Conservation (phyloP, 225 moss, liverwort and hornwort species). For the Pseudisothecium myosuroides region DNA sequence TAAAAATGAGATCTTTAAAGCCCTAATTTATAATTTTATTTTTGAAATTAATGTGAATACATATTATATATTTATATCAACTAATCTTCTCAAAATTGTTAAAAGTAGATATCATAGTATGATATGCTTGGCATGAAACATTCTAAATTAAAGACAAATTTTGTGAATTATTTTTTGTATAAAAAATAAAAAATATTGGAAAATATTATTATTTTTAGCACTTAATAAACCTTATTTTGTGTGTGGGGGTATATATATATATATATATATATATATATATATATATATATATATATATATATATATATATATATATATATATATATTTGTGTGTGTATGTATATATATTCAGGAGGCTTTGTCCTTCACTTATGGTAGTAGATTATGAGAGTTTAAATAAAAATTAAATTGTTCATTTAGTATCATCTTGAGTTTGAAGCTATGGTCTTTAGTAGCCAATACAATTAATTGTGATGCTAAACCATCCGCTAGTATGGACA, state of each 20-base stretch:
- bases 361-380: accelerated
- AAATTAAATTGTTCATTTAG: not conserved
- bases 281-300: no score
- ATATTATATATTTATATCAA: not conserved
- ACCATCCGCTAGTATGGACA: not conserved
- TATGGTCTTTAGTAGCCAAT: not conserved
- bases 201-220: not conserved
- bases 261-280: no score
- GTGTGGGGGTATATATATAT: no score
- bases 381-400: not conserved
- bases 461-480: not conserved
- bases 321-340: no score
- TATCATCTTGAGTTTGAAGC: not conserved
- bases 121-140: not conserved
- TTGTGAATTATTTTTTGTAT: not conserved
- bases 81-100: not conserved
- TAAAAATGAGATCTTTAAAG: not conserved
- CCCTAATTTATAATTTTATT: not conserved
- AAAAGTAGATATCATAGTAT: not conserved
- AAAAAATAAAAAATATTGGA: not conserved
- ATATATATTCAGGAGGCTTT: not conserved
- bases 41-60: no score
- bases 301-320: no score
- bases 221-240: not conserved
- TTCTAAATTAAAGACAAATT: not conserved